Evolutionary conservation across 2,329 filamentous ascomycete genomes (phyloP), one percentile per base, ranked within the genome.

Genomic region (Chalaropsis thielavioides): DNA sequence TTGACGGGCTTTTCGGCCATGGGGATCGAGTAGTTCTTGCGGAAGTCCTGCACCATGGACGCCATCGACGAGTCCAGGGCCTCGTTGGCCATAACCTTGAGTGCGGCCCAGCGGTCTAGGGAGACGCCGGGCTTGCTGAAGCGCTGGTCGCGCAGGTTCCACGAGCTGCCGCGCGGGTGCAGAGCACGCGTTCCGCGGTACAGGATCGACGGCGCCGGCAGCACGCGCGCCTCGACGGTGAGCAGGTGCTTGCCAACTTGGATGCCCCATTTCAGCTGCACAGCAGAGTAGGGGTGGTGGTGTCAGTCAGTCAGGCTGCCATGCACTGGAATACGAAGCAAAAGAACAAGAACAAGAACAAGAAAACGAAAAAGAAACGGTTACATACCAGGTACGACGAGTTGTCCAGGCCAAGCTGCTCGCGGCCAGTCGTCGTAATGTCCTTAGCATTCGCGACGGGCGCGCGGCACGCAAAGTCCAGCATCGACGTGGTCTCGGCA

Each of bases 151-250:
- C 69, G 73, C 77, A 92, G 81, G 70, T 91, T 90, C 89, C 89
- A 94, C 0, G 79, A 78, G 0, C 86, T 88, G n/a, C 76, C 74
- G 0, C 64, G 68, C 0, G 81, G 75, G 0, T 62, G 71, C 5
- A 79, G 41, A 6, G 54, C n/a, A 27, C 62, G 54, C 13, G 13
- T 15, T 43, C 49, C 41, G 19, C 66, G 63, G 70, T 95, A 96
- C 1, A 75, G 72, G 35, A 95, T 75, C 0, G 68, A 70, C 0
- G 90, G 90, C 0, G 82, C 71, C 0, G 70, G 51, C 0, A 95
- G 79, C 49, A 92, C 81, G 5, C 91, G 84, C 1, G 83, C 92
- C 0, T 79, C 78, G 0, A 96, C 88, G 0, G 87, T 88, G 41
- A 95, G 77, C 41, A 96, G 78, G 0, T 77, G 73, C 13, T 81